phyloP scores from a whole-genome alignment of 2,329 filamentous ascomycete genomes.

The Lasiodiplodia sp. region DNA sequence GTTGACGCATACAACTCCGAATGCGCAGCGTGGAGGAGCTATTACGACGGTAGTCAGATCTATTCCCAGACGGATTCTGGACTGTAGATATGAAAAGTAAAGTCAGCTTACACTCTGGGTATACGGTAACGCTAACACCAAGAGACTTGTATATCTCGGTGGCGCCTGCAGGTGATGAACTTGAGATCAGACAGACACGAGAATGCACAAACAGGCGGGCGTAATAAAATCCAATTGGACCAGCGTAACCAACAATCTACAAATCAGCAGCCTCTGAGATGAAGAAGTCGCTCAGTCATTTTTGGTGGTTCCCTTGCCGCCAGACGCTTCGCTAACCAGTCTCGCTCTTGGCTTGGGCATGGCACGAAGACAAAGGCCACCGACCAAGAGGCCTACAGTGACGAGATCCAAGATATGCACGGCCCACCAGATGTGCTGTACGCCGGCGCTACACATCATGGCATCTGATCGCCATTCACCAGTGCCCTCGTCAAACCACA shows the following conservation, averaged over 20 bases:
- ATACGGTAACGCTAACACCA: background rate
- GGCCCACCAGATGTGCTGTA: slow-evolving; percentile 94
- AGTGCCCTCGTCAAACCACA: slow-evolving; percentile 80
- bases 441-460: slow-evolving; percentile 76
- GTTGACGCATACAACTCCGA: background rate
- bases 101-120: background rate
- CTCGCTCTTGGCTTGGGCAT: background rate
- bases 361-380: slow-evolving; percentile 26
- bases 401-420: slow-evolving; percentile 77
- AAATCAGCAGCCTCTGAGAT: background rate
- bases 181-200: background rate
- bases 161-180: too few species aligned
- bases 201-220: background rate
- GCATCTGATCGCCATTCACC: slow-evolving; percentile 85
- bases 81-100: background rate
- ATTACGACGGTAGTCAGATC: background rate
- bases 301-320: slow-evolving; percentile 7
- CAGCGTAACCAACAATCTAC: background rate
- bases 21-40: slow-evolving; percentile 6
- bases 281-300: background rate
- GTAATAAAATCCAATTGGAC: background rate
- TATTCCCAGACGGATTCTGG: slow-evolving; percentile 20
- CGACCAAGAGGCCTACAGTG: slow-evolving; percentile 43
- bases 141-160: background rate
- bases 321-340: background rate